Base-by-base conservation (phyloP, 2,329 filamentous ascomycete genomes). In the Claviceps quebecensis region DNA sequence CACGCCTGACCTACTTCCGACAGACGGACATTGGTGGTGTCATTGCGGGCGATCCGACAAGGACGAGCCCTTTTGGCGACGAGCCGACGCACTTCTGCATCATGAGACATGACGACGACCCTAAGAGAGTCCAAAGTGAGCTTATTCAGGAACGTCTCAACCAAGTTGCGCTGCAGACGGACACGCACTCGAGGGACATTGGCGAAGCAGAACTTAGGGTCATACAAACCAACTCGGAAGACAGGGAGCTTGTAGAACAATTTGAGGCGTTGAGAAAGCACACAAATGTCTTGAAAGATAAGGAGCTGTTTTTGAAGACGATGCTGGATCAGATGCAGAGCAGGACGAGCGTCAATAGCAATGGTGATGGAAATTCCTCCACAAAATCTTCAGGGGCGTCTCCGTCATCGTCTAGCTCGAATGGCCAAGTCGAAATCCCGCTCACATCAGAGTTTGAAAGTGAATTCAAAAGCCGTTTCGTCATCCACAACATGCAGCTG, bases 381-480 rank as follows among this genome's bases (percentile, higher is more conserved):
- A 58, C 58, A 6, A 60, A 60, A 45, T 60, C 57, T 13, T 66
- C 72, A 3, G 66, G 70, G 38, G 60, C 65, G 4, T 72, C 74
- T 5, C 52, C 41, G 5, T 54, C 48, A 38, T 36, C 49, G 13
- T 26, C 45, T 5, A 44, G 48, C 47, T 46, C 48, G 7, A 49
- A 75, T 19, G 53, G 51, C 13, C 77, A 75, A 14, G 71, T 84
- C 50, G 82, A 87, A 56, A 77, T 84, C 1, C 80, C 83, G 2
- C 79, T 84, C 1, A 78, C 83, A 3, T 80, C 86, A 16, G 89
- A 96, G 57, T 91, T 91, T 58, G 83, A 87, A 47, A 95, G 86
- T 65, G 90, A 97, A 63, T 98, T 96, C 73, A 93, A 94, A 65
- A 98, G 98, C 63, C 86, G 93, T 2, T 98, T 98, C 71, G 91